Evolutionary conservation across 2,329 filamentous ascomycete species (phyloP).

Genomic region (Xylariales sp.): DNA sequence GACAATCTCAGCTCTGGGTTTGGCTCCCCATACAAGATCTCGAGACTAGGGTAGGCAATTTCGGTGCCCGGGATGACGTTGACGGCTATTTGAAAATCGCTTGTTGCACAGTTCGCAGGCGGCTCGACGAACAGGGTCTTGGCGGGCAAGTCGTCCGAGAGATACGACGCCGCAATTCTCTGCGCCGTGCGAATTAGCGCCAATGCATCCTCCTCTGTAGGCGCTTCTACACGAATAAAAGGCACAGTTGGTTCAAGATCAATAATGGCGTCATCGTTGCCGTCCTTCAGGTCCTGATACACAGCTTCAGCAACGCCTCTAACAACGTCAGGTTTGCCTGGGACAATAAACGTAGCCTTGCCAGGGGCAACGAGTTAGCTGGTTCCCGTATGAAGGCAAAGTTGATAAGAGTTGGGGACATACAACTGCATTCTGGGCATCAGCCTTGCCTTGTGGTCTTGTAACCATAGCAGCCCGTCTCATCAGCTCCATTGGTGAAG

Average conservation of each 20-base stretch:
- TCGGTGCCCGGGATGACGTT: slow-evolving; percentile 19
- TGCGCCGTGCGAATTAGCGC: slow-evolving; percentile 37
- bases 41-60: slow-evolving; percentile 31
- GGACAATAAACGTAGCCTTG: slow-evolving; percentile 31
- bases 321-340: slow-evolving; percentile 7
- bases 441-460: not conserved
- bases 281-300: slow-evolving; percentile 55
- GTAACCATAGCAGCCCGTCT: not conserved
- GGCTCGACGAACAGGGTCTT: slow-evolving; percentile 43
- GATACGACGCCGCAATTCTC: slow-evolving; percentile 27
- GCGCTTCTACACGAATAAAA: slow-evolving; percentile 38
- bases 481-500: slow-evolving; percentile 20
- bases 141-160: slow-evolving; percentile 22
- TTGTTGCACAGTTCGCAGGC: slow-evolving; percentile 22
- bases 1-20: not conserved
- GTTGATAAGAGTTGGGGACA: not conserved
- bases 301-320: slow-evolving; percentile 24
- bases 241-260: slow-evolving; percentile 28
- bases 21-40: slow-evolving; percentile 10
- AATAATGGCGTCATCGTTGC: slow-evolving; percentile 50
- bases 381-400: not conserved
- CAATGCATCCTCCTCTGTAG: slow-evolving; percentile 33
- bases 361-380: slow-evolving; percentile 14
- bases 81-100: slow-evolving; percentile 36
- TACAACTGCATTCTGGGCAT: slow-evolving; percentile 18